A percentile compares a stretch with the other conserved stretches of the same genome.
These are phyloP conservation scores for Exophiala mesophila DNA, from an alignment of 2,329 filamentous ascomycete genomes.

Conservation along the genomic window DNA sequence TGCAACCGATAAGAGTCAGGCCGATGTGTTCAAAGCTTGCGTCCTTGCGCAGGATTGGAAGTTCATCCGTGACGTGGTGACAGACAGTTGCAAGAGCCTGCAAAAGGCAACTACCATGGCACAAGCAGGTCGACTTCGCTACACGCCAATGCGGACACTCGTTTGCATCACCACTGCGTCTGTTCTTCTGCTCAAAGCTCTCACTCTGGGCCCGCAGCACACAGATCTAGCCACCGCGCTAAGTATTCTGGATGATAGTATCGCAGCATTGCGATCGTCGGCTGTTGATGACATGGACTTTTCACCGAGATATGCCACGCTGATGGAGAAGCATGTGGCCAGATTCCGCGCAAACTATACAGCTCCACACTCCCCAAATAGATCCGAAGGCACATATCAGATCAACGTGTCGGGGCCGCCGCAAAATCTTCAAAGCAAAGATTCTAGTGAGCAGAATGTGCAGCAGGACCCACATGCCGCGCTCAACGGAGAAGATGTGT, in stretches of 20 bases:
- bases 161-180: slow-evolving; percentile 52
- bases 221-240: slow-evolving; percentile 47
- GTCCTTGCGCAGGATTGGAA: slow-evolving; percentile 40
- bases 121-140: slow-evolving; percentile 44
- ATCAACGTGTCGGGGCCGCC: not conserved
- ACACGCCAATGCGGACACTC: slow-evolving; percentile 51
- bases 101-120: slow-evolving; percentile 47
- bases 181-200: slow-evolving; percentile 50
- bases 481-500: not conserved
- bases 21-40: not conserved
- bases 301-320: slow-evolving; percentile 47
- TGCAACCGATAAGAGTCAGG: not conserved
- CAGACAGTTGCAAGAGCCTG: slow-evolving; percentile 50
- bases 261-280: slow-evolving; percentile 45
- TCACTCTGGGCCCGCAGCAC: slow-evolving; percentile 47
- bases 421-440: not conserved
- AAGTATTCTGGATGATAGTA: slow-evolving; percentile 45
- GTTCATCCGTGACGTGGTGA: slow-evolving; percentile 54
- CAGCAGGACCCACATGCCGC: not conserved
- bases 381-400: slow-evolving; percentile 24
- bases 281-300: slow-evolving; percentile 50
- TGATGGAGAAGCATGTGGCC: slow-evolving; percentile 45
- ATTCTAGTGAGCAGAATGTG: not conserved
- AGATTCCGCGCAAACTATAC: slow-evolving; percentile 33
- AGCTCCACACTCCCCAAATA: slow-evolving; percentile 27